Conservation (phyloP, 108 stramenopile genomes). For the Pseudonitzschia pungens region DNA sequence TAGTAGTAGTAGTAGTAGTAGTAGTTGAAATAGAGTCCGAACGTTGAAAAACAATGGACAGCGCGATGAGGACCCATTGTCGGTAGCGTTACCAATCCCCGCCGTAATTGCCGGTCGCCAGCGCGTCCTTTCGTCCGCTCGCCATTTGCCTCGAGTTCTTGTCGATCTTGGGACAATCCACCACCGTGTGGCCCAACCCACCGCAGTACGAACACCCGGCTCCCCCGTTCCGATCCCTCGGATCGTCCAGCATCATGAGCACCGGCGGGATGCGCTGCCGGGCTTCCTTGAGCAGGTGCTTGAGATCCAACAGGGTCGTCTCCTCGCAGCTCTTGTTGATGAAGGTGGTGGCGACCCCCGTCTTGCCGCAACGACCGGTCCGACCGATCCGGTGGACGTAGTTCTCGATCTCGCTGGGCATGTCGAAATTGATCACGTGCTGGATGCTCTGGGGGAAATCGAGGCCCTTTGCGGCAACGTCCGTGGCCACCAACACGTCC, state of each 20-base stretch:
- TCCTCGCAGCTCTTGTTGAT: constrained; percentile 96
- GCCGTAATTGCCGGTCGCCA: constrained; percentile 87
- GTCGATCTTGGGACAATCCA: constrained; percentile 98
- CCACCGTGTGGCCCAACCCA: constrained; percentile 97
- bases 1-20: too few species aligned
- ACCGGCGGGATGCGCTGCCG: constrained; percentile 98
- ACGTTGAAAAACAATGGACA: too few species aligned
- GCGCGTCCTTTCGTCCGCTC: constrained; percentile 85
- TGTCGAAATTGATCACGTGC: constrained; percentile 99
- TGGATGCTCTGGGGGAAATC: constrained; percentile 96
- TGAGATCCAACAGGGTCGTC: constrained; percentile 93
- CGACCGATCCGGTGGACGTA: constrained; percentile 96
- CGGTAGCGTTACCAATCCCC: constrained; percentile 70
- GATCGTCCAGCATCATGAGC: constrained; percentile 96
- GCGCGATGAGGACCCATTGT: not conserved
- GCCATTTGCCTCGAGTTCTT: constrained; percentile 94
- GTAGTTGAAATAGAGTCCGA: too few species aligned
- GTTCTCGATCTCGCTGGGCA: constrained; percentile 99
- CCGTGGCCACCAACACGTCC: constrained; percentile 98
- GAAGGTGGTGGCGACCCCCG: constrained; percentile 99
- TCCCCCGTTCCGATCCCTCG: constrained; percentile 76
- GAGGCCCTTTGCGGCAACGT: constrained; percentile 98
- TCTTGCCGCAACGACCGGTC: constrained; percentile 98
- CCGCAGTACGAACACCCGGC: constrained; percentile 98
- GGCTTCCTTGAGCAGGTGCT: constrained; percentile 96